Percentiles rank a stretch among this genome's conserved stretches.
These are phyloP conservation scores for Agrocybe pediades DNA, from an alignment of 768 basidiomycete species.

Conservation along the genomic window DNA sequence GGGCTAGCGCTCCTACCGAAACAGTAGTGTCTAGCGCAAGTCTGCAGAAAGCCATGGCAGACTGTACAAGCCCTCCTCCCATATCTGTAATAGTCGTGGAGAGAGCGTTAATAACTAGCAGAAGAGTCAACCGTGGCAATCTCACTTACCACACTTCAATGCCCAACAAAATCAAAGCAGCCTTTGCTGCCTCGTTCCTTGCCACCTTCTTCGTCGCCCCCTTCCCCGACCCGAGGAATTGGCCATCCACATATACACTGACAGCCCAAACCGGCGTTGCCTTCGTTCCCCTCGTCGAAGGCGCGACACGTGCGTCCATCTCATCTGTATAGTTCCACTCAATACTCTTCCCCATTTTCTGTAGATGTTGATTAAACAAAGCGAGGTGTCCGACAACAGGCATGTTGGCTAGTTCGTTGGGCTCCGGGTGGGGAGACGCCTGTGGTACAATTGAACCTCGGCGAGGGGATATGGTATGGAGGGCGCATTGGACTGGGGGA, in stretches of 20 bases:
- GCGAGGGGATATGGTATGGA: constrained; percentile 18
- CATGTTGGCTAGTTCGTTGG: constrained; percentile 16
- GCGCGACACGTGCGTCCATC: constrained; percentile 17
- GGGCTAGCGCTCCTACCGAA: constrained; percentile 39
- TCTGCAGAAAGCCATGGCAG: constrained; percentile 47
- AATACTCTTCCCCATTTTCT: constrained; percentile 54
- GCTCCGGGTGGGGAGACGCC: constrained; percentile 19
- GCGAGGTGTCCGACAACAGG: constrained; percentile 65
- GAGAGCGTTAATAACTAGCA: neutral
- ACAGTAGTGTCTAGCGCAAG: constrained; percentile 46
- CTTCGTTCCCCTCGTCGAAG: constrained; percentile 44
- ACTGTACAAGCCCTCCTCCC: constrained; percentile 41
- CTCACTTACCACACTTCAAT: constrained; percentile 51
- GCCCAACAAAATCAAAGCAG: constrained; percentile 63
- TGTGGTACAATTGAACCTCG: constrained; percentile 11
- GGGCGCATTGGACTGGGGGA: constrained; percentile 28
- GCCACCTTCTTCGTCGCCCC: constrained; percentile 81
- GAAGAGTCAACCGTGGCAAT: constrained; percentile 16
- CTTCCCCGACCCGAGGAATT: constrained; percentile 58
- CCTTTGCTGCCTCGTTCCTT: constrained; percentile 80
- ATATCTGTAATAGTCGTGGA: neutral
- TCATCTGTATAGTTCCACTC: constrained; percentile 72
- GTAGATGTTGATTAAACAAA: constrained; percentile 77
- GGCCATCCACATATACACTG: constrained; percentile 61
- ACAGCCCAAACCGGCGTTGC: constrained; percentile 81